Conservation (phyloP, 2,329 filamentous ascomycete genomes). For the Neophaeococcomyces mojaviensis region DNA sequence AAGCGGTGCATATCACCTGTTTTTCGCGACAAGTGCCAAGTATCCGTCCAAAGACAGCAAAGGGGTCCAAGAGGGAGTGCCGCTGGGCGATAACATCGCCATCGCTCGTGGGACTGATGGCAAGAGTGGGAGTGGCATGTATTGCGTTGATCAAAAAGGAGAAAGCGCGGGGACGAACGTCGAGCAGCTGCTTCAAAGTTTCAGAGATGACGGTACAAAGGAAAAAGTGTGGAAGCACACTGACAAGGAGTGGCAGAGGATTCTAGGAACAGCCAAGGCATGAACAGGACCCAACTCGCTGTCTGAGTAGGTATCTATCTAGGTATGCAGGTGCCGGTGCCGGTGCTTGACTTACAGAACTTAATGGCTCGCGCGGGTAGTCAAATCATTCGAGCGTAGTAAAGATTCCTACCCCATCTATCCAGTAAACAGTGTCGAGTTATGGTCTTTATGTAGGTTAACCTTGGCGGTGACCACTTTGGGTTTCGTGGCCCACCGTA, state of each 20-base stretch:
- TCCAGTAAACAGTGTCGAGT: no score
- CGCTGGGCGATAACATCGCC: slow-evolving; percentile 12
- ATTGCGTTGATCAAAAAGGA: slow-evolving; percentile 20
- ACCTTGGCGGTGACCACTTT: no score
- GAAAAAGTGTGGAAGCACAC: slow-evolving; percentile 27
- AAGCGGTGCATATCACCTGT: slow-evolving; percentile 40
- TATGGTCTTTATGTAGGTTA: no score
- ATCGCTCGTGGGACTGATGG: slow-evolving; percentile 21
- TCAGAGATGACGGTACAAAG: slow-evolving; percentile 23
- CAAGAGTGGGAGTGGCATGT: slow-evolving; percentile 27
- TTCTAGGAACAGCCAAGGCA: background rate
- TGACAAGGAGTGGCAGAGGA: slow-evolving; percentile 1
- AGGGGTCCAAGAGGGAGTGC: slow-evolving; percentile 14
- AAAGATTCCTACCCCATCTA: no score
- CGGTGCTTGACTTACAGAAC: no score
- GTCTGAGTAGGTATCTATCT: no score
- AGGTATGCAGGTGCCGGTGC: no score
- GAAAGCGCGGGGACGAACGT: slow-evolving; percentile 8
- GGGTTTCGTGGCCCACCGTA: no score
- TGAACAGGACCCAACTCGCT: no score
- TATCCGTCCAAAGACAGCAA: slow-evolving; percentile 20
- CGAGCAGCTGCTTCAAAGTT: slow-evolving; percentile 22
- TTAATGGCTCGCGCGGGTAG: no score
- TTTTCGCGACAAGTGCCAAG: slow-evolving; percentile 30
- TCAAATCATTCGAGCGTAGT: no score